phyloP scores from a whole-genome alignment of 1,139 yeast species.

The Diutina siamensis region DNA sequence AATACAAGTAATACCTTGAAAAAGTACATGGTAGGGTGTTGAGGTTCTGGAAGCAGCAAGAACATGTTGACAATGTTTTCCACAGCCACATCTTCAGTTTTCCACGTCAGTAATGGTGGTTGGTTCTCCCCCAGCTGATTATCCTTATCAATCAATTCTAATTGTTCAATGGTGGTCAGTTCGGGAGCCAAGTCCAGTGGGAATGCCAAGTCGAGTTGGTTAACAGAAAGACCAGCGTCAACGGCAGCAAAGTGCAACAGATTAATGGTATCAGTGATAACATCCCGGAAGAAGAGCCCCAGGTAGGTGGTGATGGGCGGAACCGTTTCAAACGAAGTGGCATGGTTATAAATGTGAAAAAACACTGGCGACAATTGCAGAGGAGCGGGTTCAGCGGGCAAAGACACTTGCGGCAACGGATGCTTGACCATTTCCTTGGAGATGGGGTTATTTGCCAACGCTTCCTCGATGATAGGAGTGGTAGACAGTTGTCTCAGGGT shows the following conservation, averaged over 20 bases:
- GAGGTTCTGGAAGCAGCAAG: conserved; percentile 59
- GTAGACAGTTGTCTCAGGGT: conserved; percentile 22
- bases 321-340: conserved; percentile 52
- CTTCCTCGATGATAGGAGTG: conserved; percentile 26
- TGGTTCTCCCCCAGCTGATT: conserved; percentile 28
- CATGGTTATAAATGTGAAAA: conserved; percentile 47
- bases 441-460: conserved; percentile 25
- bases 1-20: conserved; percentile 83
- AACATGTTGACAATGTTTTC: conserved; percentile 74
- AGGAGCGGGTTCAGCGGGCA: conserved; percentile 30
- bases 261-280: conserved; percentile 61
- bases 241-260: conserved; percentile 81
- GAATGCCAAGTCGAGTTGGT: conserved; percentile 67
- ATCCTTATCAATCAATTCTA: conserved; percentile 29
- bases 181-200: conserved; percentile 61
- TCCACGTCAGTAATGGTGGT: conserved; percentile 62
- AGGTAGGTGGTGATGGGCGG: conserved; percentile 51
- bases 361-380: conserved; percentile 40
- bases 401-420: conserved; percentile 31
- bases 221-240: conserved; percentile 76
- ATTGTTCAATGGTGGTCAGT: conserved; percentile 70
- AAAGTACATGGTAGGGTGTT: conserved; percentile 66
- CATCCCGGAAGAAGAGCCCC: conserved; percentile 59
- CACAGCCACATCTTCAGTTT: conserved; percentile 81
- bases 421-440: conserved; percentile 33